Evolutionary conservation across 2,329 filamentous ascomycete genomes (phyloP).

Genomic region (Botrytis medusae): DNA sequence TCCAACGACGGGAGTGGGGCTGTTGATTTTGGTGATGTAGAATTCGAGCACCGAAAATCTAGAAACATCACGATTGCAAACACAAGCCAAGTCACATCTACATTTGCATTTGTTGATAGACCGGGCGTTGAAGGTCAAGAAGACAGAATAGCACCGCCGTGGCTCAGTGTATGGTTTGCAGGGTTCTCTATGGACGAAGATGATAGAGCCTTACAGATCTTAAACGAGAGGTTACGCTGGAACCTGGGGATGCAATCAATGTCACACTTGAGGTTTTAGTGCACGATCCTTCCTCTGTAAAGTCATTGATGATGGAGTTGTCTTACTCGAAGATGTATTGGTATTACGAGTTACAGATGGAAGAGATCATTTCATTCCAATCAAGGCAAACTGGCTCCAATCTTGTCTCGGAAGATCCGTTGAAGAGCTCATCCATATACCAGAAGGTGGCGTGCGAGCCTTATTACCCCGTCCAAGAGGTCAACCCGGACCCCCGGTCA

Average conservation of each 20-base stretch:
- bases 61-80: slow-evolving; percentile 84
- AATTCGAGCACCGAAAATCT: slow-evolving; percentile 64
- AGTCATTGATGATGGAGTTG: slow-evolving; percentile 63
- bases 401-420: slow-evolving; percentile 82
- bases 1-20: slow-evolving; percentile 46
- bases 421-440: slow-evolving; percentile 83
- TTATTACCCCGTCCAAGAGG: slow-evolving; percentile 39
- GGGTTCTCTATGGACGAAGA: slow-evolving; percentile 46
- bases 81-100: slow-evolving; percentile 79
- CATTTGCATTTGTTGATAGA: slow-evolving; percentile 75
- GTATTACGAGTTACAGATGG: slow-evolving; percentile 82
- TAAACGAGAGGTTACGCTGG: slow-evolving; percentile 57
- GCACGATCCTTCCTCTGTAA: slow-evolving; percentile 61
- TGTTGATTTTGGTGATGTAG: slow-evolving; percentile 76
- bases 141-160: slow-evolving; percentile 52
- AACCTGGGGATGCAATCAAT: slow-evolving; percentile 80
- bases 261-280: slow-evolving; percentile 69
- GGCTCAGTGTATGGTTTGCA: slow-evolving; percentile 70
- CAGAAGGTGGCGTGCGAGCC: slow-evolving; percentile 74
- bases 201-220: slow-evolving; percentile 25
- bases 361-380: slow-evolving; percentile 85
- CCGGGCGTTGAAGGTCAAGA: slow-evolving; percentile 58
- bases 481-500: slow-evolving; percentile 24
- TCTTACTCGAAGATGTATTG: slow-evolving; percentile 77
- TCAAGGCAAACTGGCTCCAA: slow-evolving; percentile 75